Conservation (phyloP, 2,329 filamentous ascomycete genomes). For the Penicillium fuscoglaucum region DNA sequence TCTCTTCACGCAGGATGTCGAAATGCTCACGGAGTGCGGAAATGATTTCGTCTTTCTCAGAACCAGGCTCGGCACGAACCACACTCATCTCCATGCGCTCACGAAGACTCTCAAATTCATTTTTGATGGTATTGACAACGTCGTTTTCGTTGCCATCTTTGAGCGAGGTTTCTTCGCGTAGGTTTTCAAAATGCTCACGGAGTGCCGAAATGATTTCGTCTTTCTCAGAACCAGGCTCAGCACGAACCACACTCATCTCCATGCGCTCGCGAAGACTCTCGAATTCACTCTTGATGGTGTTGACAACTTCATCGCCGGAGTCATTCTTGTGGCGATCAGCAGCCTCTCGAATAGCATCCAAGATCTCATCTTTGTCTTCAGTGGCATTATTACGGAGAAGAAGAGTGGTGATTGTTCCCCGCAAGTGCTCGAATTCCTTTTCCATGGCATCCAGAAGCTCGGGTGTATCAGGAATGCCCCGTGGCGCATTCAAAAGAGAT, state of each 20-base stretch:
- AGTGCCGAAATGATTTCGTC: constrained; percentile 72
- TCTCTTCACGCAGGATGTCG: constrained; percentile 51
- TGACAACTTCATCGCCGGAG: constrained; percentile 35
- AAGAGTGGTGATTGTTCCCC: constrained; percentile 71
- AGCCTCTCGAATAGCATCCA: constrained; percentile 59
- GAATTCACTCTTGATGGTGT: constrained; percentile 60
- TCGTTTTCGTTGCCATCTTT: constrained; percentile 56
- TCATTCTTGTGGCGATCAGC: constrained; percentile 41
- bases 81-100: constrained; percentile 43
- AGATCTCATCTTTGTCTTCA: constrained; percentile 60
- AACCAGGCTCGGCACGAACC: constrained; percentile 40
- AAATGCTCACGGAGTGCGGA: constrained; percentile 61
- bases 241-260: constrained; percentile 32
- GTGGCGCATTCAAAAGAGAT: constrained; percentile 32
- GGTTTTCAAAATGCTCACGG: constrained; percentile 47
- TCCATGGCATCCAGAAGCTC: constrained; percentile 73
- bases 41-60: constrained; percentile 67
- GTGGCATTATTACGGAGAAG: constrained; percentile 62
- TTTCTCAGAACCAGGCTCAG: constrained; percentile 51
- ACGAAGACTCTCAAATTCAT: constrained; percentile 62
- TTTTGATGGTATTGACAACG: constrained; percentile 51
- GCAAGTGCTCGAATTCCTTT: constrained; percentile 77
- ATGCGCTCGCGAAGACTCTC: constrained; percentile 57
- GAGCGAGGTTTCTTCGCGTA: constrained; percentile 54
- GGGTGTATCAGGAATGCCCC: constrained; percentile 58